Conservation (phyloP, 805 yeast genomes). For the Candida ortonii region DNA sequence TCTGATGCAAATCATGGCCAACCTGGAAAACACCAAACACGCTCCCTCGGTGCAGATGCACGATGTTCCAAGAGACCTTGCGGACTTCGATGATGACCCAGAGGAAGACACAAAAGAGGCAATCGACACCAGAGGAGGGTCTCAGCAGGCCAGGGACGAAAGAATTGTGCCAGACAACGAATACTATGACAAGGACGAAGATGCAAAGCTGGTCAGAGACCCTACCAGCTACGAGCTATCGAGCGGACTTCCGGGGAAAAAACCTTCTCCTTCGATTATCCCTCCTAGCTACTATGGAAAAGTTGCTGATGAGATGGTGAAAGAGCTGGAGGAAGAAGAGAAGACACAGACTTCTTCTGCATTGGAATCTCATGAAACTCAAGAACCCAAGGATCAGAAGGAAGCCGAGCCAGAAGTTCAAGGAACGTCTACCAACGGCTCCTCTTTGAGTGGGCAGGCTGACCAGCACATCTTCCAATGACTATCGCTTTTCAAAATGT, state of each 20-base stretch:
- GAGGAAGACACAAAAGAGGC: slow-evolving; percentile 81
- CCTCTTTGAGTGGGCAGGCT: not conserved
- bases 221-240: slow-evolving; percentile 18
- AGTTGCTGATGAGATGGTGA: slow-evolving; percentile 31
- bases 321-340: slow-evolving; percentile 24
- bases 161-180: slow-evolving; percentile 71
- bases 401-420: slow-evolving; percentile 1
- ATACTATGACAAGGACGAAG: slow-evolving; percentile 66
- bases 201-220: slow-evolving; percentile 31
- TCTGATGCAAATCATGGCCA: slow-evolving; percentile 68
- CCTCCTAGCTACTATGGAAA: slow-evolving; percentile 25
- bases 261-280: slow-evolving; percentile 15
- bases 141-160: slow-evolving; percentile 78
- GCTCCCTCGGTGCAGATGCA: slow-evolving; percentile 97
- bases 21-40: slow-evolving; percentile 84
- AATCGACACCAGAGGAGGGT: slow-evolving; percentile 88
- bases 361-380: not conserved
- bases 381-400: slow-evolving; percentile 2
- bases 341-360: slow-evolving; percentile 3
- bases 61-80: slow-evolving; percentile 83
- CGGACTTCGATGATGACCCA: slow-evolving; percentile 73
- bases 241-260: slow-evolving; percentile 2
- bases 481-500: too few relatives aligned
- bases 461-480: too few relatives aligned
- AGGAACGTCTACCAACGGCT: not conserved